Conservation (phyloP, 202 grass and related monocot genomes). For the Panicum virgatum region DNA sequence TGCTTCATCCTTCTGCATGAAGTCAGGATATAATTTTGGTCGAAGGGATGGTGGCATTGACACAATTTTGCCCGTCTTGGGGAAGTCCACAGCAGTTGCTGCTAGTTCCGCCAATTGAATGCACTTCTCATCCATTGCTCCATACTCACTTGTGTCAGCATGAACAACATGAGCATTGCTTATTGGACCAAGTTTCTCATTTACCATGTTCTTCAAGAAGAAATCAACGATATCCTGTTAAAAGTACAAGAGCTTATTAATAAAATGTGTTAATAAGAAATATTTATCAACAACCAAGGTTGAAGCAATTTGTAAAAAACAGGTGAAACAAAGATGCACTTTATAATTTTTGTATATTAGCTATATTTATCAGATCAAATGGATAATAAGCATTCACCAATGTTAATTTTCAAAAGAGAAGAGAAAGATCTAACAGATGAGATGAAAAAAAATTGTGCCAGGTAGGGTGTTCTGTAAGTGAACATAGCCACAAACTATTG, state of each 20-base stretch:
- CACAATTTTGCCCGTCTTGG: slow-evolving; percentile 80
- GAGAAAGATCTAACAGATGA: background rate
- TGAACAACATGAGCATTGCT: slow-evolving; percentile 97
- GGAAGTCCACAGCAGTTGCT: slow-evolving; percentile 86
- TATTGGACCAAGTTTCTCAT: slow-evolving; percentile 83
- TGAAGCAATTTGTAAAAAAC: background rate
- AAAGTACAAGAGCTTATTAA: slow-evolving; percentile 16
- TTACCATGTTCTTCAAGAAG: slow-evolving; percentile 96
- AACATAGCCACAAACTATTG: background rate
- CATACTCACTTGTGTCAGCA: slow-evolving; percentile 76
- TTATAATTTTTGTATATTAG: background rate
- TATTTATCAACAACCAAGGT: background rate
- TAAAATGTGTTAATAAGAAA: background rate
- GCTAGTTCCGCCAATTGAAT: slow-evolving; percentile 76
- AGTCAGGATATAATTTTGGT: slow-evolving; percentile 91
- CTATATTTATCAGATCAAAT: background rate
- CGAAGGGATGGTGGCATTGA: slow-evolving; percentile 60
- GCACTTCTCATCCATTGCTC: slow-evolving; percentile 86
- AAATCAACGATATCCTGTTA: slow-evolving; percentile 84
- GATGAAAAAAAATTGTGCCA: background rate
- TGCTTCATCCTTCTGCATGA: slow-evolving; percentile 80
- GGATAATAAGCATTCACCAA: background rate
- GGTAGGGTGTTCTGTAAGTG: background rate
- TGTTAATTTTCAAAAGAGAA: background rate
- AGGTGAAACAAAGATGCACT: slow-evolving; percentile 9